Conservation (phyloP, 148 eudicot genomes). For the Oxyria digyna region DNA sequence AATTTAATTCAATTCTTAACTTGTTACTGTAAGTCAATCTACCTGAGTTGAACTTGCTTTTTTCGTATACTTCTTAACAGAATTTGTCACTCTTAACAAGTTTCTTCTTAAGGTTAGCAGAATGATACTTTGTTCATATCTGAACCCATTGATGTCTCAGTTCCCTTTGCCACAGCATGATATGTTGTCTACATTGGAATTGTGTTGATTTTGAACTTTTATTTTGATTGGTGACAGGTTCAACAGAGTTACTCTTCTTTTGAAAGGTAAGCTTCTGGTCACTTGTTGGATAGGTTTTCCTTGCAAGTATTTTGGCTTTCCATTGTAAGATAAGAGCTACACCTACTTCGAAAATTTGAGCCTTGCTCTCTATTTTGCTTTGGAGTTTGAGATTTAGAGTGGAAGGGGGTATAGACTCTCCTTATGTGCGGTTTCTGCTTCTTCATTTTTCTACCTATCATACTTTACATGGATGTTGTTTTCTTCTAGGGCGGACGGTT, state of each 20-base stretch:
- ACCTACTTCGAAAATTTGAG: not conserved
- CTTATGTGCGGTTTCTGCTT: not conserved
- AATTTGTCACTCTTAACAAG: constrained; percentile 74
- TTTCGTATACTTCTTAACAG: constrained; percentile 23
- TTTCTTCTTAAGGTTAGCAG: constrained; percentile 66
- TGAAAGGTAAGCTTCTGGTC: constrained; percentile 47
- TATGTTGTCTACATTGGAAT: not conserved
- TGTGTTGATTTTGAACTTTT: constrained; percentile 1
- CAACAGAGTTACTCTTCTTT: constrained; percentile 69
- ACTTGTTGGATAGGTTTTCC: not conserved
- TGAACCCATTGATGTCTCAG: constrained; percentile 2
- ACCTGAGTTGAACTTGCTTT: not conserved
- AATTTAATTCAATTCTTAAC: not conserved
- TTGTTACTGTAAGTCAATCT: not conserved
- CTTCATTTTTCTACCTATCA: not conserved
- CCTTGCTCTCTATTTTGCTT: not conserved
- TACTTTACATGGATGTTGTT: not conserved
- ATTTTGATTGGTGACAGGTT: constrained; percentile 31
- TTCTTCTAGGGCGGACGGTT: not conserved
- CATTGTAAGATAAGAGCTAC: not conserved
- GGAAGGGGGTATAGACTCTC: not conserved
- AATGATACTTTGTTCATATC: not conserved
- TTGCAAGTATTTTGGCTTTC: not conserved
- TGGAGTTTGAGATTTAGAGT: constrained; percentile 1
- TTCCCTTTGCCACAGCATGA: not conserved